Evolutionary conservation across 768 basidiomycete genomes (phyloP).

Genomic region (Leccinum obscurum): DNA sequence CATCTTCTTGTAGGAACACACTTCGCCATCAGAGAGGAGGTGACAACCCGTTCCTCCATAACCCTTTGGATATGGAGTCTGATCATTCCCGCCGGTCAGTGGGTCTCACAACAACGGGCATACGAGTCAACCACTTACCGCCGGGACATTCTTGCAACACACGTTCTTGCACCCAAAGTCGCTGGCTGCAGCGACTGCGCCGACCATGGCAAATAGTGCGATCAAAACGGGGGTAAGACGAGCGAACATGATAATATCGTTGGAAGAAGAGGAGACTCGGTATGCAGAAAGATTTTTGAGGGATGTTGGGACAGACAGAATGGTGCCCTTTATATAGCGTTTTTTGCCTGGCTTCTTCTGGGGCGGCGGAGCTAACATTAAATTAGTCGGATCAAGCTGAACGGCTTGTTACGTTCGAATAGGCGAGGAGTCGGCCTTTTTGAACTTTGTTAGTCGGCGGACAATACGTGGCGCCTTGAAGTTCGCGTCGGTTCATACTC

Average conservation of each 20-base stretch:
- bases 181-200: neutral
- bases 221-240: conserved; percentile 4
- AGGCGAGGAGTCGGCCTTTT: no score
- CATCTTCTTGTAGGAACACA: conserved; percentile 5
- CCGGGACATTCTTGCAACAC: neutral
- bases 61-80: neutral
- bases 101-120: no score
- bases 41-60: neutral
- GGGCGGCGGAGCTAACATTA: neutral
- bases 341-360: neutral
- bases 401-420: no score
- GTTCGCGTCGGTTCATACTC: no score
- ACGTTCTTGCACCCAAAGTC: neutral
- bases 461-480: no score
- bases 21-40: neutral
- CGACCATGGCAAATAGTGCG: neutral
- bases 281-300: neutral
- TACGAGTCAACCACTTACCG: neutral
- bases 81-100: neutral
- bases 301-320: neutral
- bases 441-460: no score
- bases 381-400: neutral
- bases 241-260: conserved; percentile 5
- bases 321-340: neutral
- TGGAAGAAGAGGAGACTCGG: neutral